A percentile compares a stretch with the other conserved stretches of the same genome.
These are phyloP conservation scores for Pestalotiopsis sp. DNA, from an alignment of 2,329 filamentous ascomycete species.

Conservation along the genomic window DNA sequence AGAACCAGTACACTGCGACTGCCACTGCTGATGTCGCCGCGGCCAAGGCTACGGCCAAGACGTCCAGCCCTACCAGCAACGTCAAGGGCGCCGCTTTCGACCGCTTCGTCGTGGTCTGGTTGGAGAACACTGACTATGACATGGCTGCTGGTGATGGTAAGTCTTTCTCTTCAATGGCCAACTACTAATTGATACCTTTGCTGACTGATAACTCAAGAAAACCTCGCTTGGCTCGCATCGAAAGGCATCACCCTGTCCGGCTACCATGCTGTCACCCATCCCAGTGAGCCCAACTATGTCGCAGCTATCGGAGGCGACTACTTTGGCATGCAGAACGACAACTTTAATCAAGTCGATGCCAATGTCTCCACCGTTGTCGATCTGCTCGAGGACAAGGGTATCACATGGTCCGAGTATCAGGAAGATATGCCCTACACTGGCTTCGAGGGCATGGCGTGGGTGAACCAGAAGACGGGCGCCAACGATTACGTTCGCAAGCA, in stretches of 20 bases:
- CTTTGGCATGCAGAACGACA: conserved; percentile 73
- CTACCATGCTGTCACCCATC: conserved; percentile 68
- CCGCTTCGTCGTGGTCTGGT: conserved; percentile 73
- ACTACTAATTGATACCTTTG: conserved; percentile 12
- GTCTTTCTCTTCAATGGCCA: conserved; percentile 31
- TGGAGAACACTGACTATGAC: conserved; percentile 75
- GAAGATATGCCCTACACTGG: conserved; percentile 78
- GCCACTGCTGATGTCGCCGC: conserved; percentile 51
- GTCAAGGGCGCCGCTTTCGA: conserved; percentile 75
- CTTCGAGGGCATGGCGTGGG: conserved; percentile 65
- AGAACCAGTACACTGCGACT: conserved; percentile 52
- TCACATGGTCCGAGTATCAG: conserved; percentile 74
- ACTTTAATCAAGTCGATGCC: conserved; percentile 57
- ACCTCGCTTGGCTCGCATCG: conserved; percentile 58
- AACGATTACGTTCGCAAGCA: conserved; percentile 87
- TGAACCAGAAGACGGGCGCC: conserved; percentile 65
- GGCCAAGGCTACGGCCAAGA: conserved; percentile 62
- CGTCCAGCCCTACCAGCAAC: conserved; percentile 61
- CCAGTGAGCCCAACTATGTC: conserved; percentile 77
- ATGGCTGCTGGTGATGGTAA: conserved; percentile 64
- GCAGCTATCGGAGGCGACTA: conserved; percentile 71
- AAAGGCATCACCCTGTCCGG: conserved; percentile 65
- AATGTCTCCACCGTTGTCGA: conserved; percentile 72
- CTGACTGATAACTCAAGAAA: conserved; percentile 36
- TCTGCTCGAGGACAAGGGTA: conserved; percentile 64